phyloP scores from a whole-genome alignment of 2,329 filamentous ascomycete species.

The Clathrospora elynae region DNA sequence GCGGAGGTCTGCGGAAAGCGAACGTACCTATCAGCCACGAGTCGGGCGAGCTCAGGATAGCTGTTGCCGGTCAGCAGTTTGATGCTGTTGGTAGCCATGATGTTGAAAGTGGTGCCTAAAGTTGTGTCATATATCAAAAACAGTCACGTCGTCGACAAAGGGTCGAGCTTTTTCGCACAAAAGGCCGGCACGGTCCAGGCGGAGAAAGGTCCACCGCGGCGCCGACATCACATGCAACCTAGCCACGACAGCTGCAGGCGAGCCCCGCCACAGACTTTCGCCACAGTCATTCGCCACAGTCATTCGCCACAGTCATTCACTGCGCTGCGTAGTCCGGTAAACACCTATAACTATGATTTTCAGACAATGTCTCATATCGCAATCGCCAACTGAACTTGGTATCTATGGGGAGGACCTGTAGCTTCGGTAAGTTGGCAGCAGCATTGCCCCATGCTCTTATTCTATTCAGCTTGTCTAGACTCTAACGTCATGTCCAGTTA shows the following conservation, averaged over 20 bases:
- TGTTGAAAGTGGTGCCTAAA: slow-evolving; percentile 20
- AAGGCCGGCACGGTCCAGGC: slow-evolving; percentile 25
- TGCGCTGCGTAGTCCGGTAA: too few species aligned
- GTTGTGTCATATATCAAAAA: slow-evolving; percentile 27
- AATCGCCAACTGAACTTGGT: too few species aligned
- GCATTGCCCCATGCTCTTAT: too few species aligned
- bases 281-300: too few species aligned
- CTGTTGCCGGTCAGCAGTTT: slow-evolving; percentile 77
- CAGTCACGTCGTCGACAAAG: slow-evolving; percentile 18
- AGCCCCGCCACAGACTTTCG: slow-evolving; percentile 1
- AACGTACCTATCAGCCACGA: slow-evolving; percentile 68
- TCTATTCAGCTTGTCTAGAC: too few species aligned
- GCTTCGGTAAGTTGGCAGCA: too few species aligned
- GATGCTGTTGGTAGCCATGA: slow-evolving; percentile 74
- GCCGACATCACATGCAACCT: slow-evolving; percentile 12
- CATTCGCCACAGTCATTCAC: neutral
- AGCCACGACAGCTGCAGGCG: slow-evolving; percentile 5
- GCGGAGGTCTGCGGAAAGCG: slow-evolving; percentile 7
- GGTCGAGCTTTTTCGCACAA: slow-evolving; percentile 29
- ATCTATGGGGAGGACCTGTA: too few species aligned
- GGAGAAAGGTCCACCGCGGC: slow-evolving; percentile 29
- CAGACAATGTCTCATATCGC: too few species aligned
- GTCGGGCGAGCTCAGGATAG: slow-evolving; percentile 72
- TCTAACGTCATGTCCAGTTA: neutral
- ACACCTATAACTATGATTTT: too few species aligned